Evolutionary conservation across 2,329 filamentous ascomycete genomes (phyloP).

Genomic region (Aspergillus pseudoviridinutans): DNA sequence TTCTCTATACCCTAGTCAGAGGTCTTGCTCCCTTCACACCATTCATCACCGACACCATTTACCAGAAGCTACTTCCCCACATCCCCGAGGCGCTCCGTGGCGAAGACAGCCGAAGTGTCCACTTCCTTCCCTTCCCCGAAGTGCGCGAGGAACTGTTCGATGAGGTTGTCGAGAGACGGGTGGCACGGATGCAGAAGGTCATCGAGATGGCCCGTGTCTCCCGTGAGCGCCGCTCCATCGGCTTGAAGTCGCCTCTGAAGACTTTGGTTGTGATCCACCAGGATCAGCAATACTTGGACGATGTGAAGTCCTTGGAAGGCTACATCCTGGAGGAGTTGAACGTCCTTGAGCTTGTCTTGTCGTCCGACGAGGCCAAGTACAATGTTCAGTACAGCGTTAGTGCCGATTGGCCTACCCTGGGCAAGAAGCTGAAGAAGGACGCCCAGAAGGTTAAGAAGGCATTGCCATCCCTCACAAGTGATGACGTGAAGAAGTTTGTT

Average conservation of each 20-base stretch:
- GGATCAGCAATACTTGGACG: slow-evolving; percentile 76
- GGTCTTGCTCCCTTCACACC: slow-evolving; percentile 92
- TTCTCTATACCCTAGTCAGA: slow-evolving; percentile 82
- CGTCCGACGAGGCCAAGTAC: slow-evolving; percentile 83
- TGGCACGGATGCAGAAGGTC: slow-evolving; percentile 89
- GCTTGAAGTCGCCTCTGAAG: slow-evolving; percentile 87
- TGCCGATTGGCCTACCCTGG: slow-evolving; percentile 89
- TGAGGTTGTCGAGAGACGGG: slow-evolving; percentile 76
- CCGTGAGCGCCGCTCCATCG: slow-evolving; percentile 77
- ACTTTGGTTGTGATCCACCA: slow-evolving; percentile 84
- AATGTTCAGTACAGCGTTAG: slow-evolving; percentile 86
- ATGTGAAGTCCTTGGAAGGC: slow-evolving; percentile 77
- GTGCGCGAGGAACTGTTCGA: slow-evolving; percentile 87
- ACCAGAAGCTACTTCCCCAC: slow-evolving; percentile 73
- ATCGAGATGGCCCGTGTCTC: slow-evolving; percentile 87
- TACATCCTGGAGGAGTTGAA: slow-evolving; percentile 94
- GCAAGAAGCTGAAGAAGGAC: slow-evolving; percentile 97
- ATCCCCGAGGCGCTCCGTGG: slow-evolving; percentile 69
- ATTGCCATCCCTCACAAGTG: slow-evolving; percentile 70
- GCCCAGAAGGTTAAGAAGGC: slow-evolving; percentile 88
- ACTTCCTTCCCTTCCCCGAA: slow-evolving; percentile 87
- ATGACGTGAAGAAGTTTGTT: slow-evolving; percentile 77
- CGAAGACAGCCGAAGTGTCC: slow-evolving; percentile 78
- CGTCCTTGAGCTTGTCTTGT: slow-evolving; percentile 77
- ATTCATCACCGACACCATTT: slow-evolving; percentile 94